Evolutionary conservation across 495 filamentous ascomycete genomes (phyloP), one percentile per base, ranked within the genome.

Genomic region (Penicillium coprophilum): DNA sequence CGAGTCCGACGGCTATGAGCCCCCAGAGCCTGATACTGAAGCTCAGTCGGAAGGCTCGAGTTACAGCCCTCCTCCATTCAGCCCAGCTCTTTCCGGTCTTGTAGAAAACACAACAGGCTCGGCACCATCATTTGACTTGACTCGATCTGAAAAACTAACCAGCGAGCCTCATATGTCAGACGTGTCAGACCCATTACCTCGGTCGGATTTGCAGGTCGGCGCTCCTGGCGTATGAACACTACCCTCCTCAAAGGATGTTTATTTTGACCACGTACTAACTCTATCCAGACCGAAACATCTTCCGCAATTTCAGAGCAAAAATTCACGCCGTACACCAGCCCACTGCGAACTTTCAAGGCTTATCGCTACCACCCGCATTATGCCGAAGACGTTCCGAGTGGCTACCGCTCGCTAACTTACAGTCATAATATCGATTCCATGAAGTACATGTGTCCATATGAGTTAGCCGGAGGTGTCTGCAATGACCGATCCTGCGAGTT

Each of bases 401-500:
- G 92, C 49, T 86, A 90, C 68, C 86, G 85, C 70, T 97, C 95
- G 59, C 77, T 95, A 80, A 97, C 90, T 43, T 97, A 92, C 76
- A 97, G 90, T 69, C 85, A 93, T 71, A 84, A 83, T 53, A 93
- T 97, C 68, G 82, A 97, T 65, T 74, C 87, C 7, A 78, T 82
- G 59, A 85, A 79, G 57, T 81, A 80, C 46, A 54, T 97, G 19
- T 97, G 94, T 69, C 84, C 78, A 2, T 87, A 79, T 63, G 91
- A 95, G 65, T 68, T 88, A 58, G 75, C 78, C 32, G 88, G 86
- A 31, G 87, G 90, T 48, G 77, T 82, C 51, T 98, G 94, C 72
- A 90, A 92, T 57, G 84, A 91, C 63, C 70, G 72, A 17, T 78
- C 77, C 36, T 89, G 87, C 63, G 71, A 84, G 53, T 83, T 77